A percentile compares a stretch with the other conserved stretches of the same genome.
Conservation (phyloP, 805 yeast species). For the Wickerhamomyces mucosus region DNA sequence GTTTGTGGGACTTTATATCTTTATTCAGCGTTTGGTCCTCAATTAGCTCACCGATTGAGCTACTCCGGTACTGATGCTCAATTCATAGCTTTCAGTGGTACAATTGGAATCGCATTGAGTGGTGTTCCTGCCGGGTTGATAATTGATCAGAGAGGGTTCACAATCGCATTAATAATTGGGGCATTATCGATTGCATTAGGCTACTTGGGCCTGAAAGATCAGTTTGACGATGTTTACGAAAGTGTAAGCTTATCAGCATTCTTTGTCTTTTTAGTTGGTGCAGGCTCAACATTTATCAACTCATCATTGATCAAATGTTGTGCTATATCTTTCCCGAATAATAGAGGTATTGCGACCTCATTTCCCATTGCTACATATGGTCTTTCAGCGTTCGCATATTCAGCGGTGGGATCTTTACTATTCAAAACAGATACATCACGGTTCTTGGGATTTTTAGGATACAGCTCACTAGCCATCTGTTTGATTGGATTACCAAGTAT, state of each 20-base stretch:
- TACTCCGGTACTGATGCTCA: constrained; percentile 59
- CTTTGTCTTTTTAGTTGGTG: constrained; percentile 48
- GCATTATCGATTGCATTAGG: constrained; percentile 41
- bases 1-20: constrained; percentile 69
- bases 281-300: constrained; percentile 59
- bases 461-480: constrained; percentile 31
- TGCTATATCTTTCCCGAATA: constrained; percentile 56
- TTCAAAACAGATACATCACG: constrained; percentile 50
- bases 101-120: constrained; percentile 48
- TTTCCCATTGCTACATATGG: constrained; percentile 72
- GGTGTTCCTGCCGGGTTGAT: constrained; percentile 64
- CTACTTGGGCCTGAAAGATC: constrained; percentile 44
- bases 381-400: constrained; percentile 59
- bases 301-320: constrained; percentile 65
- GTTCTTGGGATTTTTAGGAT: constrained; percentile 38
- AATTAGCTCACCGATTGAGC: constrained; percentile 46
- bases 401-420: constrained; percentile 41
- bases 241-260: constrained; percentile 33
- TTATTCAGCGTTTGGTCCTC: constrained; percentile 73
- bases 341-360: constrained; percentile 67
- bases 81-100: constrained; percentile 55
- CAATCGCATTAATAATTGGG: constrained; percentile 41
- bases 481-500: constrained; percentile 39
- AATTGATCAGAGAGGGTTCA: constrained; percentile 56
- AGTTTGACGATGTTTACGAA: constrained; percentile 32